Base-by-base conservation (phyloP, 2,329 filamentous ascomycete species). In the Fusarium cyanostomum region DNA sequence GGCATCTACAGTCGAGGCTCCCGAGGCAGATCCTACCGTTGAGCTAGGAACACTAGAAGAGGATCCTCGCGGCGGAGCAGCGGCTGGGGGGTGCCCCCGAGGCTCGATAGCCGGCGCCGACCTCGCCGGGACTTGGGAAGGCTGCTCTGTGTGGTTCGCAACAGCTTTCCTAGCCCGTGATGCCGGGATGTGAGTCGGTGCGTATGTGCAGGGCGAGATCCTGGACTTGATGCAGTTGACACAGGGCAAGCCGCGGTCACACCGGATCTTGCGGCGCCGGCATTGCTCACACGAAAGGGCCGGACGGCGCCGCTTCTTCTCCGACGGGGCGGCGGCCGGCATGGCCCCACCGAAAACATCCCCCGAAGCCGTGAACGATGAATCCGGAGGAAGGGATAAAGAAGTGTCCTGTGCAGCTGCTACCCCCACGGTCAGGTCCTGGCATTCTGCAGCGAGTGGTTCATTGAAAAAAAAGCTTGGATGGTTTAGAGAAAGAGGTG, bases 231-330 rank as follows among this genome's bases (percentile, higher is more conserved):
- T 57, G 67, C 87, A 89, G 56, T 87, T 86, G 57, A 78, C 80
- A 67, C 87, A 89, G 1, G 87, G 87, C 7, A 75, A 73, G 56
- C 82, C 81, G 44, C 84, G 82, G 68, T 89, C 83, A 68, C 87
- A 89, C 42, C 82, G 80, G 56, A 89, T 83, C 72, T 89, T 90
- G 35, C 86, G 84, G 52, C 75, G 81, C 38, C 86, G 79, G 67
- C 87, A 89, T 37, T 85, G 78, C 63, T 80, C 75, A 70, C 86
- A 88, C 2, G 86, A 85, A 28, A 81, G 72, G 4, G 79, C 73
- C 30, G 77, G 78, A 15, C 76, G 73, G 48, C 77, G 73, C 9
- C 77, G 71, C 56, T 78, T 79, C 74, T 78, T 79, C 42, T 72
- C 68, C 18, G 66, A 38, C 49, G 59, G 69, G 44, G 57, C 43